These are phyloP conservation scores for Zasmidium angulare DNA, from an alignment of 2,329 filamentous ascomycete species.

Conservation along the genomic window DNA sequence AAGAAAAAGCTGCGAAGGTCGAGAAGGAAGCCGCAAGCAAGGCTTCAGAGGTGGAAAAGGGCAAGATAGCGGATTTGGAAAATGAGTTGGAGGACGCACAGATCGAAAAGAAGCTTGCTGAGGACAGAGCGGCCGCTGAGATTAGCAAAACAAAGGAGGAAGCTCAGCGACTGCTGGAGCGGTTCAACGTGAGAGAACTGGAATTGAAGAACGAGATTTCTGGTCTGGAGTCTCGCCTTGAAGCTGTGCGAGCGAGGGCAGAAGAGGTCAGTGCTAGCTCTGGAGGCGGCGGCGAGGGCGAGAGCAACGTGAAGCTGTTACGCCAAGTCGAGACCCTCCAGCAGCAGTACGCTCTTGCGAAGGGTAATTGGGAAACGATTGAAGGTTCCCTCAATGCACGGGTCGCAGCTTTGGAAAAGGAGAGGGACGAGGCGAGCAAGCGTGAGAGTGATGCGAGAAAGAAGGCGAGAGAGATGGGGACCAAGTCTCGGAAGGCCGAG, in stretches of 20 bases:
- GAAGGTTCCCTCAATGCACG: conserved; percentile 81
- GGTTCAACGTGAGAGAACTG: conserved; percentile 64
- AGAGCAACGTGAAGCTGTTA: conserved; percentile 63
- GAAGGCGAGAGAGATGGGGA: conserved; percentile 81
- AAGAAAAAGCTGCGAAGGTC: conserved; percentile 64
- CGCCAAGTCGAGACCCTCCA: conserved; percentile 94
- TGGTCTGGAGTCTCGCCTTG: conserved; percentile 82
- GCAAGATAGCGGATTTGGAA: conserved; percentile 54
- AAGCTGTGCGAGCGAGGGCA: conserved; percentile 77
- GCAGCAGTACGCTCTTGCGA: conserved; percentile 89
- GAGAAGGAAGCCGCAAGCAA: conserved; percentile 67
- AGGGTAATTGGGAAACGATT: conserved; percentile 96
- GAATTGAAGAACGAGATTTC: conserved; percentile 78
- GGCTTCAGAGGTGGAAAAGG: conserved; percentile 65
- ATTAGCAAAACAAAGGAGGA: conserved; percentile 72
- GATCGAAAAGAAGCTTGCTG: conserved; percentile 73
- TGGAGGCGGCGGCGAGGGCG: conserved; percentile 65
- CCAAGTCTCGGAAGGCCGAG: conserved; percentile 67
- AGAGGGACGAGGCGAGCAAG: conserved; percentile 80
- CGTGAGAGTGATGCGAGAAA: conserved; percentile 85
- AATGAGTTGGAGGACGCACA: conserved; percentile 65
- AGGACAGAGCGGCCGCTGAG: conserved; percentile 69
- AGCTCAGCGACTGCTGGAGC: conserved; percentile 70
- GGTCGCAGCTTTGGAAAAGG: conserved; percentile 77
- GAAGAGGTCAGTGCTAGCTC: conserved; percentile 70